Evolutionary conservation across 208 protist genomes (phyloP).

Genomic region (Leishmania tropica): DNA sequence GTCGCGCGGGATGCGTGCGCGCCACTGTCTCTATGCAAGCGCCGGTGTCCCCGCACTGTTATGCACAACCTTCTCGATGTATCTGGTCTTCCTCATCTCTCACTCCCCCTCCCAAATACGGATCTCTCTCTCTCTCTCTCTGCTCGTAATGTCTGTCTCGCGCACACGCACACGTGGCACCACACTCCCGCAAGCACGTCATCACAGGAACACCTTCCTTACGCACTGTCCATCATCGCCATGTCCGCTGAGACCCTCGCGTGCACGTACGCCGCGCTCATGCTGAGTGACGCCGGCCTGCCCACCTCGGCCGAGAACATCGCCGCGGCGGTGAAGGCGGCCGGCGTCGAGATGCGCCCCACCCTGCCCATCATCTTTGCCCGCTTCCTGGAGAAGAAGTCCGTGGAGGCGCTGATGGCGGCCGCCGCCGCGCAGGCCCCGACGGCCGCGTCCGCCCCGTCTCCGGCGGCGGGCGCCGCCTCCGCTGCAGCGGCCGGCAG

Average conservation of each 20-base stretch:
- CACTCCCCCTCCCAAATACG: background rate
- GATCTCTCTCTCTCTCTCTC: background rate
- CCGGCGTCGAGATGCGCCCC: constrained; percentile 67
- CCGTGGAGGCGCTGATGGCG: constrained; percentile 66
- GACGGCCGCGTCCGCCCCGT: constrained; percentile 38
- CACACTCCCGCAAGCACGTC: background rate
- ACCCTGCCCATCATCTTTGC: constrained; percentile 85
- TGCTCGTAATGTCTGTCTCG: background rate
- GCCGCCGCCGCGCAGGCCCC: constrained; percentile 53
- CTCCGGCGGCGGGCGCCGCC: constrained; percentile 45
- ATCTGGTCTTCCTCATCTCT: background rate
- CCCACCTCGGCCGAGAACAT: constrained; percentile 82
- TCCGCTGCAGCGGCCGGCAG: constrained; percentile 54
- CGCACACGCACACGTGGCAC: background rate
- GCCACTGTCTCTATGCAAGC: background rate
- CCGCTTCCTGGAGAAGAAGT: constrained; percentile 85
- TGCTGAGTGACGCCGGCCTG: constrained; percentile 77
- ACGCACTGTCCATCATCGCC: background rate
- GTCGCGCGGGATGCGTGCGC: background rate
- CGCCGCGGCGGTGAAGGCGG: constrained; percentile 59
- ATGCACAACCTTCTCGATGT: background rate
- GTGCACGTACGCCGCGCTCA: constrained; percentile 84
- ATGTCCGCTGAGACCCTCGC: constrained; percentile 78
- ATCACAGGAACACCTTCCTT: background rate
- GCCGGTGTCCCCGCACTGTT: background rate